Base-by-base conservation (phyloP, 805 yeast genomes). In the Ogataea paradorogensis region DNA sequence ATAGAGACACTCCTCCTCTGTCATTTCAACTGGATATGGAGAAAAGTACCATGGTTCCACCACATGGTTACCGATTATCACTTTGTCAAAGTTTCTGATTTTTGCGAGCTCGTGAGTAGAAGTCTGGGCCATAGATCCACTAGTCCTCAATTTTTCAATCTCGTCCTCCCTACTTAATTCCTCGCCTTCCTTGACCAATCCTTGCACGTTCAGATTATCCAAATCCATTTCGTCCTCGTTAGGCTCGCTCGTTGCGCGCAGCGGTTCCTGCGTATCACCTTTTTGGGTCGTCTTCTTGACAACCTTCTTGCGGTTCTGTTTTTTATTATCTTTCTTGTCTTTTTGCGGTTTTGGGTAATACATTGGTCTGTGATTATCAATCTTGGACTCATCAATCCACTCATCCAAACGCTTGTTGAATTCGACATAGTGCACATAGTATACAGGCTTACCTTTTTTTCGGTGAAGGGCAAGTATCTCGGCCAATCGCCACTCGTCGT, bases 41-140 rank as follows among this genome's bases (percentile, higher is more conserved):
- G 96, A 85, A 56, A 93, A 93, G 64, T 93, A 93, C 99, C 99
- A 93, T 2, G 99, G 99, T 61, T 93, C 99, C 38, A 93, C 88
- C 51, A 85, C 84, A 61, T 81, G 88, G 47, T 83, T 84, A 1
- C 99, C 99, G 65, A 93, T 78, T 3, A 87, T 82, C 5, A 93
- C 78, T 39, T 77, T 74, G 33, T 76, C 71, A 47, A 93, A 71
- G 58, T 93, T 93, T 51, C 98, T 75, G 33, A 93, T 96, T 40
- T 93, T 73, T 0, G 98, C 89, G 16, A 91, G 85, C 56, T 91
- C 98, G 41, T 80, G 74, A 46, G 82, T 83, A 44, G 75, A 72
- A 52, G 74, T 76, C 63, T 93, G 99, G 9, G 93, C 85, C 98
- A 93, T 93, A 0, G 98, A 90, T 2, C 99, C 99, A n/a, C 95